Percentiles rank a stretch among this genome's conserved stretches.
Evolutionary conservation across 169 alveolate species (phyloP).

Genomic region (Babesia ovata): DNA sequence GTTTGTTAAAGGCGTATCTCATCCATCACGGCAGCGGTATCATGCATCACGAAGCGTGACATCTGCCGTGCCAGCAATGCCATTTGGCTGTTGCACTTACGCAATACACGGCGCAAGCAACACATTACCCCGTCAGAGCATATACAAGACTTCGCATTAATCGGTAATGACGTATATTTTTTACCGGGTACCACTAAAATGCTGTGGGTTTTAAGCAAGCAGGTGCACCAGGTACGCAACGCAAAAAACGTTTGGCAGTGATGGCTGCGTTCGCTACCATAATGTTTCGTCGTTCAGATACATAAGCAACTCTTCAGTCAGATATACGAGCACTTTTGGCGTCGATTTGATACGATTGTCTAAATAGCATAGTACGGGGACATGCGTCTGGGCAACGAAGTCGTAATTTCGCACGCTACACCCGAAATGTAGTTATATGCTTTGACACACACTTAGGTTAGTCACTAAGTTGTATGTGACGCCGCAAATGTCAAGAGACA

Average conservation of each 20-base stretch:
- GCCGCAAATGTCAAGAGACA: neutral
- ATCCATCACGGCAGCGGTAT: no score
- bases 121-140: no score
- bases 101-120: no score
- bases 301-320: conserved; percentile 23
- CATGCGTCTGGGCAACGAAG: conserved; percentile 48
- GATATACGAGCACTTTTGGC: conserved; percentile 50
- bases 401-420: conserved; percentile 65
- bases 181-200: no score
- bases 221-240: neutral
- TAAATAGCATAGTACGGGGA: conserved; percentile 73
- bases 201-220: no score
- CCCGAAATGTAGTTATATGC: conserved; percentile 53
- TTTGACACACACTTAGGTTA: conserved; percentile 72
- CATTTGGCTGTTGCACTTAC: no score
- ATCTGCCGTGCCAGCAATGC: no score
- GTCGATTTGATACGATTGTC: conserved; percentile 61
- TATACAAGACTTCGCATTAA: no score
- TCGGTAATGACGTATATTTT: no score
- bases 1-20: no score
- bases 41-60: no score
- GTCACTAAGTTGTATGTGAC: conserved; percentile 39
- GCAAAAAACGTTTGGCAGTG: neutral
- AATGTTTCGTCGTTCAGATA: conserved; percentile 39
- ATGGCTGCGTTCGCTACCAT: neutral